These are phyloP conservation scores for Fusarium dimerum DNA, from an alignment of 2,329 filamentous ascomycete genomes.

Conservation along the genomic window DNA sequence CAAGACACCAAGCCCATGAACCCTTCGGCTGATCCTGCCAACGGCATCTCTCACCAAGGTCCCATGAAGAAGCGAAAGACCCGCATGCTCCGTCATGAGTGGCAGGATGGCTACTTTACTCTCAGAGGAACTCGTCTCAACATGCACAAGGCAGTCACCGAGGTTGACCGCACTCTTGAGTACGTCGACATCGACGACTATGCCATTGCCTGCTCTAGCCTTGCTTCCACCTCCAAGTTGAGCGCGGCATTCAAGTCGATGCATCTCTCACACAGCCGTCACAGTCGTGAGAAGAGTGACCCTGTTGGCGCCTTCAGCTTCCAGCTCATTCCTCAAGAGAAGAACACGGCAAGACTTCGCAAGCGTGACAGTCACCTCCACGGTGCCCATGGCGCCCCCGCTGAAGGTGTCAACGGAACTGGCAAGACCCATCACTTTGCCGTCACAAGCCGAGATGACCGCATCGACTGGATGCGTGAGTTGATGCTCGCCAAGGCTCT, in stretches of 20 bases:
- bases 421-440: slow-evolving; percentile 94
- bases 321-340: slow-evolving; percentile 75
- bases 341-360: slow-evolving; percentile 54
- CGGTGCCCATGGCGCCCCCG: slow-evolving; percentile 30
- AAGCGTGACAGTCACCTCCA: slow-evolving; percentile 54
- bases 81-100: slow-evolving; percentile 86
- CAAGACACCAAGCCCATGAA: slow-evolving; percentile 28
- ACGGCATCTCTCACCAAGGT: slow-evolving; percentile 71
- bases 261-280: slow-evolving; percentile 56
- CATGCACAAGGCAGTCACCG: slow-evolving; percentile 67
- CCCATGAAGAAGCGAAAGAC: slow-evolving; percentile 95
- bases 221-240: slow-evolving; percentile 77
- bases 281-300: slow-evolving; percentile 53
- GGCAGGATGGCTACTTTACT: slow-evolving; percentile 89
- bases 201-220: slow-evolving; percentile 78
- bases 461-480: slow-evolving; percentile 97
- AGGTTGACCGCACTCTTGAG: slow-evolving; percentile 63
- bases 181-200: slow-evolving; percentile 89
- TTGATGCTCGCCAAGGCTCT: slow-evolving; percentile 87
- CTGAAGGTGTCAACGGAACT: slow-evolving; percentile 57
- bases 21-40: slow-evolving; percentile 36
- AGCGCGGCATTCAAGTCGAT: slow-evolving; percentile 84
- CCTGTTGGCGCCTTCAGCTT: slow-evolving; percentile 75
- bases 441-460: slow-evolving; percentile 80
- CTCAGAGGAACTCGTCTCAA: slow-evolving; percentile 74